Evolutionary conservation across 225 moss, liverwort and hornwort species (phyloP).

Genomic region (Climacium dendroides): DNA sequence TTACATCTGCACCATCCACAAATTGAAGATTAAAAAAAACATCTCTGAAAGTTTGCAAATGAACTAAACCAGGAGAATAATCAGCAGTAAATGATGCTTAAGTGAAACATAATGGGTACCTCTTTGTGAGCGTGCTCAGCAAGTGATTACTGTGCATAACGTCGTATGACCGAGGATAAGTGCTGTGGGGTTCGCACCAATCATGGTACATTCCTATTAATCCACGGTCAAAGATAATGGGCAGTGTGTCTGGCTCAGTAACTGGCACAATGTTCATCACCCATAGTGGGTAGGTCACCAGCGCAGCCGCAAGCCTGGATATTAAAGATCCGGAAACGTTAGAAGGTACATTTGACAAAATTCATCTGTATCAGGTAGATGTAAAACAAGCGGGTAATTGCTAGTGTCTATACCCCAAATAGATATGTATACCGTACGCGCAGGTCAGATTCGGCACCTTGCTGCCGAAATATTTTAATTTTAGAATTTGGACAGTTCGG

Average conservation of each 20-base stretch:
- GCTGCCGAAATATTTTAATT: too few relatives aligned
- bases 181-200: slow-evolving; percentile 92
- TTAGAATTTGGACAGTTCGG: too few relatives aligned
- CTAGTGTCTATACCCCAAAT: neutral
- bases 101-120: neutral
- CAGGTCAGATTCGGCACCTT: too few relatives aligned
- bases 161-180: slow-evolving; percentile 79
- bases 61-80: neutral
- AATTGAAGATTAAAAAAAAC: neutral
- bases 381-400: neutral
- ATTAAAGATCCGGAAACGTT: neutral
- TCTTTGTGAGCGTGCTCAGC: slow-evolving; percentile 46
- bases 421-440: neutral
- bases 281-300: slow-evolving; percentile 44
- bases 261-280: slow-evolving; percentile 78
- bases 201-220: slow-evolving; percentile 84
- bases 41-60: neutral
- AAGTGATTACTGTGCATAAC: slow-evolving; percentile 61
- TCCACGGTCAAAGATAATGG: slow-evolving; percentile 73
- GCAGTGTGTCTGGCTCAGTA: slow-evolving; percentile 72
- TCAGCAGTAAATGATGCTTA: neutral
- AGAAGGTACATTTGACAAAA: neutral
- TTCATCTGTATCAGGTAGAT: neutral
- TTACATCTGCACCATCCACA: slow-evolving; percentile 36
- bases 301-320: slow-evolving; percentile 53